These are phyloP conservation scores for Coniochaeta prunicola DNA, from an alignment of 2,329 filamentous ascomycete genomes.

Conservation along the genomic window DNA sequence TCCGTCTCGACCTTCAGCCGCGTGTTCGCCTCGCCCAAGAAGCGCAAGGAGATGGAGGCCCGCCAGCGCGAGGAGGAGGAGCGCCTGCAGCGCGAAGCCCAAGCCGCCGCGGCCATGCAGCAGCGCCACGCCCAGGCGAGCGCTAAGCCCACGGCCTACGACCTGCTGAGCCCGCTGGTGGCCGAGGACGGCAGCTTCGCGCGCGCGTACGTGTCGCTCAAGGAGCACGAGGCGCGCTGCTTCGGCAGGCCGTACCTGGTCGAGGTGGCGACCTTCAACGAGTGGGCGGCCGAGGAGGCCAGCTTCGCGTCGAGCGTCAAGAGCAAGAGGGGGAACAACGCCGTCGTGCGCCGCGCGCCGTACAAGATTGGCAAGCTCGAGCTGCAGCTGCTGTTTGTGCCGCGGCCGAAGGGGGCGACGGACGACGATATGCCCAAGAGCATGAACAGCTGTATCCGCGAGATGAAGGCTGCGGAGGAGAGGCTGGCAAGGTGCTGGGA, in stretches of 20 bases:
- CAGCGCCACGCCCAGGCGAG: constrained; percentile 42
- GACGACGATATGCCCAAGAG: constrained; percentile 99
- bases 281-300: constrained; percentile 89
- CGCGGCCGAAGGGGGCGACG: constrained; percentile 75
- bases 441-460: constrained; percentile 92
- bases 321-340: constrained; percentile 75
- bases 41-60: constrained; percentile 88
- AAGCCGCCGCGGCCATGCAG: constrained; percentile 26
- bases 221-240: constrained; percentile 82
- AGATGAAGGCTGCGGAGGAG: constrained; percentile 85
- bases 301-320: constrained; percentile 78
- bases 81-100: constrained; percentile 57
- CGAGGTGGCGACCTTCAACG: constrained; percentile 93
- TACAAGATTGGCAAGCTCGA: constrained; percentile 95
- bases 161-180: constrained; percentile 78
- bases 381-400: constrained; percentile 89
- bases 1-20: constrained; percentile 76
- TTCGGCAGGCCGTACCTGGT: constrained; percentile 83
- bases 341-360: constrained; percentile 75
- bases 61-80: constrained; percentile 79
- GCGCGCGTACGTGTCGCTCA: constrained; percentile 86
- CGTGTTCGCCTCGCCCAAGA: constrained; percentile 90
- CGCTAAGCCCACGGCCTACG: constrained; percentile 68
- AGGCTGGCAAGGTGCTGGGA: constrained; percentile 73
- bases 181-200: constrained; percentile 91